Evolutionary conservation across 768 basidiomycete genomes (phyloP), one percentile per base, ranked within the genome.

Genomic region (Boletus reticulatus): DNA sequence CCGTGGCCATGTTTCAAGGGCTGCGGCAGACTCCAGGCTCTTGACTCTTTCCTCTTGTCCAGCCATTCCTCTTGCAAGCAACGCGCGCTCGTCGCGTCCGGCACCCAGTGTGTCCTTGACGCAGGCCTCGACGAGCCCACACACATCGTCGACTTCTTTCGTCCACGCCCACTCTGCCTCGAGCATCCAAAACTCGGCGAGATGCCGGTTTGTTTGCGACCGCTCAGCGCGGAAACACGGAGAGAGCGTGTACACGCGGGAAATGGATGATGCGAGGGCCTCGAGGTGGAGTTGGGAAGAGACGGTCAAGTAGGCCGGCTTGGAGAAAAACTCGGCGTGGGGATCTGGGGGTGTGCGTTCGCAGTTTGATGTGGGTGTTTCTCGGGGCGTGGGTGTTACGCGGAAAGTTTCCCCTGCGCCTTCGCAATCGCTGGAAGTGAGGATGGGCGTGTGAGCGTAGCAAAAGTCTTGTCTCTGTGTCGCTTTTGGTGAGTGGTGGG

Each of bases 171-270:
- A 87, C 68, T 99, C 97, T 0, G 92, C 95, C 73, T 99, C 97
- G 51, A 98, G 83, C 97, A 99, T 99, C 90, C 93, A 98, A 72
- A 99, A 99, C 71, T 99, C 97, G 48, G 92, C 85, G 13, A 99
- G 81, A 68, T 99, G 97, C n/a, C 96, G 80, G 32, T 84, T 83
- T 2, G 96, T 98, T 61, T 87, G 80, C 4, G 88, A 90, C 6
- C 84, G 84, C 67, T 99, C 97, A 20, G 97, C 96, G 16, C 97
- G 88, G 73, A 99, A 99, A 60, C 89, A 89, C 0, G 97, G 95
- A 0, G 91, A 87, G 22, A 99, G 82, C 1, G 95, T 95, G 75
- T 94, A 99, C 1, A 92, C 89, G 19, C 95, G 84, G 0, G 88
- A 81, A 17, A 95, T 72, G 0, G 92, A 81, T 8, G 84, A 79